phyloP scores from a whole-genome alignment of 352 stramenopile genomes.

The Phytopythium cucurbitacearum region DNA sequence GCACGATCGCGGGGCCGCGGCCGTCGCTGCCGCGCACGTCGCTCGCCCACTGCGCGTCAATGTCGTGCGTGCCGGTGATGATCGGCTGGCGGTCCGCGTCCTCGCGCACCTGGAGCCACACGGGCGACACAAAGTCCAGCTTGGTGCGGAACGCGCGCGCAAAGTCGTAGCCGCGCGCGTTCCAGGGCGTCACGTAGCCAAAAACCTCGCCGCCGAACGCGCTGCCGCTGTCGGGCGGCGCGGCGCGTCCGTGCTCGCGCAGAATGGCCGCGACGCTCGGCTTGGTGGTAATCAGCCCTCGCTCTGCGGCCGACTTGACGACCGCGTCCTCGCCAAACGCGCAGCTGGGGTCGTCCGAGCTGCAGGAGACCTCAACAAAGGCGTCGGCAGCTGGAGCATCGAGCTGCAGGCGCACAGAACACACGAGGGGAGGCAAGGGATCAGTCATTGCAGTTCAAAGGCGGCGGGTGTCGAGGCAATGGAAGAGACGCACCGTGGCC shows the following conservation, averaged over 20 bases:
- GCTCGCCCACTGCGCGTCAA: conserved; percentile 52
- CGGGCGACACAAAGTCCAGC: conserved; percentile 73
- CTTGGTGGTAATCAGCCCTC: conserved; percentile 51
- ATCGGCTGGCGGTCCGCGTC: conserved; percentile 39
- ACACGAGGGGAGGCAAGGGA: background rate
- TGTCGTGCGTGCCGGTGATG: conserved; percentile 69
- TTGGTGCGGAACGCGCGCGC: conserved; percentile 67
- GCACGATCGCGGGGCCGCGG: conserved; percentile 45
- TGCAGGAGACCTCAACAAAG: conserved; percentile 31
- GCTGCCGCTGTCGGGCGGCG: conserved; percentile 10
- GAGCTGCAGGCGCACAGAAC: conserved; percentile 12
- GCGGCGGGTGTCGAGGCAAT: background rate
- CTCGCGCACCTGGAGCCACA: conserved; percentile 79
- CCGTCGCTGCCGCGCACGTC: conserved; percentile 19
- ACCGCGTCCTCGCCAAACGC: conserved; percentile 11
- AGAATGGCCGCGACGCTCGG: conserved; percentile 42
- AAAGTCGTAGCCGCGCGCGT: conserved; percentile 70
- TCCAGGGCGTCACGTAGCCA: conserved; percentile 82
- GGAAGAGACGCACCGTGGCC: conserved; percentile 13
- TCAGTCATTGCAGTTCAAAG: background rate
- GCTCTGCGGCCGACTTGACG: conserved; percentile 30
- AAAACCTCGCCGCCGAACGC: conserved; percentile 52
- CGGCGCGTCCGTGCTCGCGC: conserved; percentile 25
- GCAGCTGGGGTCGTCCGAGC: conserved; percentile 12
- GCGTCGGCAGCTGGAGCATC: conserved; percentile 18